phyloP scores from a whole-genome alignment of 768 basidiomycete genomes.

The Tulasnella calospora region DNA sequence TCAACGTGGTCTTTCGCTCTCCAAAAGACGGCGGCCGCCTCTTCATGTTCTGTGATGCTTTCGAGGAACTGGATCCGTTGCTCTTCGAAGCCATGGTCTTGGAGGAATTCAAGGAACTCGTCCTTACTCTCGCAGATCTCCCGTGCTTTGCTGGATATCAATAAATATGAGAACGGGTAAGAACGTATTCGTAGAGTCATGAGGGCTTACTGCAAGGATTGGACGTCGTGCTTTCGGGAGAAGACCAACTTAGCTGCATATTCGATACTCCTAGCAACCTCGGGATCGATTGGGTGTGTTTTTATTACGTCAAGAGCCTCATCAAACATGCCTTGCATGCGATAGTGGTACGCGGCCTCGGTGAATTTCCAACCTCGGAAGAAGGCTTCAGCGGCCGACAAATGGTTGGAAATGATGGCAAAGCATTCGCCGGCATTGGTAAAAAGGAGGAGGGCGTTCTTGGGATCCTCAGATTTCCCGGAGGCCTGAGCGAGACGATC shows the following conservation, averaged over 20 bases:
- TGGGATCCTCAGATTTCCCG: not conserved
- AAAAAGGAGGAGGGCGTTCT: not conserved
- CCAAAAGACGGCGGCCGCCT: conserved; percentile 54
- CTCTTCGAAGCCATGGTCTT: conserved; percentile 49
- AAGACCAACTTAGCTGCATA: conserved; percentile 48
- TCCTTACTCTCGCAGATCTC: conserved; percentile 49
- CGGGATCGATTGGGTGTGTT: conserved; percentile 37
- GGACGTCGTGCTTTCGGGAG: conserved; percentile 35
- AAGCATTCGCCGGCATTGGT: conserved; percentile 21
- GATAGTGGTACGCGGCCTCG: conserved; percentile 12
- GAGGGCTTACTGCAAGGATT: not conserved
- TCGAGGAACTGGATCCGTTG: conserved; percentile 47
- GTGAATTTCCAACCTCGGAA: conserved; percentile 15
- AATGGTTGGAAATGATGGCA: not conserved
- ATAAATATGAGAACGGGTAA: not conserved
- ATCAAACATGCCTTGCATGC: conserved; percentile 20
- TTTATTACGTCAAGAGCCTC: conserved; percentile 7
- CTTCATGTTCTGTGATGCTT: conserved; percentile 40
- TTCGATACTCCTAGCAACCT: conserved; percentile 38
- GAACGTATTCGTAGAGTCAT: conserved; percentile 36
- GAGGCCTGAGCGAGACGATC: not conserved
- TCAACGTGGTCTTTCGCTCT: conserved; percentile 38
- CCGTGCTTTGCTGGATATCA: conserved; percentile 42
- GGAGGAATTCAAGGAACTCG: conserved; percentile 52
- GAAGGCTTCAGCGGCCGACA: not conserved